These are phyloP conservation scores for Colletotrichum graminicola DNA, from an alignment of 2,329 filamentous ascomycete genomes.

Conservation along the genomic window DNA sequence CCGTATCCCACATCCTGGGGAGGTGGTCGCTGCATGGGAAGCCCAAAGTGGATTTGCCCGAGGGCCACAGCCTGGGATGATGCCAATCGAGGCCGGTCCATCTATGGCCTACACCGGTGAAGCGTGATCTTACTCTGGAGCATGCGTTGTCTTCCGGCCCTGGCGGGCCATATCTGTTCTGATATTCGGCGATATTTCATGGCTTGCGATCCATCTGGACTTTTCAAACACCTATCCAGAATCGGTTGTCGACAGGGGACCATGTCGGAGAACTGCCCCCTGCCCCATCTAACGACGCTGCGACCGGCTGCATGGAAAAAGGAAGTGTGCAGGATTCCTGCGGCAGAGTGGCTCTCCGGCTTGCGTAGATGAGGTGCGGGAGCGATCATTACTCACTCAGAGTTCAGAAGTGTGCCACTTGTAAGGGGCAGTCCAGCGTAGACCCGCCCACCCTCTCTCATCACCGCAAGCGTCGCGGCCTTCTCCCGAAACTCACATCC, in stretches of 20 bases:
- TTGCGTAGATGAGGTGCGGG: conserved; percentile 38
- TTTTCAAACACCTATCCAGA: conserved; percentile 9
- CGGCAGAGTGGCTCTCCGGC: conserved; percentile 33
- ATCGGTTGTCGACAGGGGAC: conserved; percentile 24
- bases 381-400: conserved; percentile 27
- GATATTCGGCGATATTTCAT: conserved; percentile 13
- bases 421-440: conserved; percentile 11
- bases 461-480: conserved; percentile 18
- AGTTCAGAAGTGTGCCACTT: conserved; percentile 16
- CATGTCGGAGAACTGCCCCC: conserved; percentile 25
- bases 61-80: conserved; percentile 25
- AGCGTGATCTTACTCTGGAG: conserved; percentile 5
- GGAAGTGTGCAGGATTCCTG: conserved; percentile 34
- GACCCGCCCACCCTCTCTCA: conserved; percentile 26
- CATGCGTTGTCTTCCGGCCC: conserved; percentile 12
- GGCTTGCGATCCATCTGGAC: conserved; percentile 21
- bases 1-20: conserved; percentile 9
- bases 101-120: not conserved
- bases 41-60: conserved; percentile 32
- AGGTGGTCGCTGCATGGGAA: conserved; percentile 22
- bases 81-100: conserved; percentile 29
- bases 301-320: conserved; percentile 30
- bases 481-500: conserved; percentile 39
- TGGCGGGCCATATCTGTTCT: conserved; percentile 4
- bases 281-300: conserved; percentile 32